A percentile compares a stretch with the other conserved stretches of the same genome.
These are phyloP conservation scores for Tuber melanosporum DNA, from an alignment of 495 filamentous ascomycete genomes.

Conservation along the genomic window DNA sequence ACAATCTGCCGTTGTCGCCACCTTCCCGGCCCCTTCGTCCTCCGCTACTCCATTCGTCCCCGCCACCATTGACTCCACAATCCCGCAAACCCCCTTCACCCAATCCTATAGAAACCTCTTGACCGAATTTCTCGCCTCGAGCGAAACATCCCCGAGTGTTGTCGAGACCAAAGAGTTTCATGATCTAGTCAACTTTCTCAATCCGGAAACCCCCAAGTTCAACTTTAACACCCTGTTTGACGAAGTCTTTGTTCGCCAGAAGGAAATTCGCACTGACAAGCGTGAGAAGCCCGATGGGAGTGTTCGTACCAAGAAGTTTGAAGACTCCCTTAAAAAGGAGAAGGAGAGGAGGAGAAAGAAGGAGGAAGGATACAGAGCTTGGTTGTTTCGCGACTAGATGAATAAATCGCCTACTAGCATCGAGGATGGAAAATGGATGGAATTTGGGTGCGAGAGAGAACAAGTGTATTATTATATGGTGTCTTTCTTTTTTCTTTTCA, in stretches of 20 bases:
- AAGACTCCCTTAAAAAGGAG: not conserved
- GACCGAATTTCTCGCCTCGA: not conserved
- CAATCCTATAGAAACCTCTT: not conserved
- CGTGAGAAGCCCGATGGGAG: not conserved
- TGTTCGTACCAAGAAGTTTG: not conserved
- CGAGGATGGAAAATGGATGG: not conserved
- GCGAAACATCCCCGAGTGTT: not conserved
- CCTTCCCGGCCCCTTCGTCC: not conserved
- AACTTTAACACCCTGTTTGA: not conserved
- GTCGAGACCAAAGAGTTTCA: not conserved
- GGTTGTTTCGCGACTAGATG: not conserved
- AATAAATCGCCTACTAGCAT: not conserved
- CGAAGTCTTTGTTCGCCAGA: not conserved
- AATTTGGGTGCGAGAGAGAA: not conserved
- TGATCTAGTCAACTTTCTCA: not conserved
- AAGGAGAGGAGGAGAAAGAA: not conserved
- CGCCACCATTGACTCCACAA: not conserved
- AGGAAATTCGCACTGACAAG: not conserved
- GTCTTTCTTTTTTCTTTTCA: not conserved
- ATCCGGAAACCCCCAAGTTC: not conserved
- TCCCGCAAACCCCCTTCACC: not conserved
- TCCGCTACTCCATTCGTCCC: not conserved
- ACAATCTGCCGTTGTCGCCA: not conserved
- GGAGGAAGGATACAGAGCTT: constrained; percentile 1
- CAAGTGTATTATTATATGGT: not conserved